Base-by-base conservation (phyloP, 2,329 filamentous ascomycete species). In the Harringtonia lauricola region DNA sequence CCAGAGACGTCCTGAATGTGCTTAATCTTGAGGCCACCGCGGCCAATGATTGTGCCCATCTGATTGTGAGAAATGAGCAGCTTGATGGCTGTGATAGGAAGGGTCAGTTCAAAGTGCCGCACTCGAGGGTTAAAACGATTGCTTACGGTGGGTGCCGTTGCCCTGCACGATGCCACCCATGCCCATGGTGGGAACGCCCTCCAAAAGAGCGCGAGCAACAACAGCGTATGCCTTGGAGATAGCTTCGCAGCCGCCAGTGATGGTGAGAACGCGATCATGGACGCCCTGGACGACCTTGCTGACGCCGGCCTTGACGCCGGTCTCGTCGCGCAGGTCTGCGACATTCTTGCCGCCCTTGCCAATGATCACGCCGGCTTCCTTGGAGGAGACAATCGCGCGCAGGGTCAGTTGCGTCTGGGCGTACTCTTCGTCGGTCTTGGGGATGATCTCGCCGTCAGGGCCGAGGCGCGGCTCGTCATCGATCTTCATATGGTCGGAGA, bases 1-100 rank as follows among this genome's bases (percentile, higher is more conserved):
- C 89, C 89, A 6, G 92, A 96, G 26, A 81, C 82, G 63, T 98
- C 92, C 64, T 98, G 92, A 54, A 98, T 98, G 63, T 95, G 86
- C 76, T 98, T 98, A 74, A 98, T 98, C 74, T 96, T 98, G 54
- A 95, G 74, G 47, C 92, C 92, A 63, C 94, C 86, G 52, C 88
- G 81, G 57, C 92, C 92, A 60, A 98, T 98, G 68, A 98, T 95
- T 57, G 92, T 98, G 50, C 92, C 92, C 92, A 98, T 98, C 68
- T 98, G 92, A 64, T 96, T 96, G 71, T 98, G 90, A 29, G 92
- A 98, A 64, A 98, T 96, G 61, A 98, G 82, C 28, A 98, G 81
- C 60, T 95, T 95, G 64, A 98, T 86, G 49, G 92, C 92, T 98
- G 54, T 19, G 14, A 12, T 3, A 5, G 5, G 41, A 19, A 33